These are phyloP conservation scores for Penicillium malachiteum DNA, from an alignment of 495 filamentous ascomycete genomes.

Conservation along the genomic window DNA sequence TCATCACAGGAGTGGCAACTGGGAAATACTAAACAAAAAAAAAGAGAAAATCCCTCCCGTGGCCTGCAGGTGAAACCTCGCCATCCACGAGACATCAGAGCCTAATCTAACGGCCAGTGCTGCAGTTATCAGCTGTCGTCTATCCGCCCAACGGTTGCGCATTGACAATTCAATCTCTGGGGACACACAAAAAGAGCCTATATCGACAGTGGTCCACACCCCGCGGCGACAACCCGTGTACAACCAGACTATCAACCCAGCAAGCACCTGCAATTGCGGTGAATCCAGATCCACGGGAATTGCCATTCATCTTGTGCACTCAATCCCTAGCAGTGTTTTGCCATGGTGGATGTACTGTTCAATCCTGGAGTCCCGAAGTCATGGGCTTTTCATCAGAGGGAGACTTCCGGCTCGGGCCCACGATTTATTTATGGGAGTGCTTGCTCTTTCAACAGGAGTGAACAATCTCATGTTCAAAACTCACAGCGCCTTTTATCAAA, in stretches of 20 bases:
- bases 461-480: neutral
- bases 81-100: constrained; percentile 21
- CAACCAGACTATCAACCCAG: constrained; percentile 12
- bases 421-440: constrained; percentile 4
- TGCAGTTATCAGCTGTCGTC: constrained; percentile 31
- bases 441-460: neutral
- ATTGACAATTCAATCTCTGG: constrained; percentile 10
- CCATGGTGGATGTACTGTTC: constrained; percentile 20
- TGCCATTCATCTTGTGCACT: neutral
- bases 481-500: neutral
- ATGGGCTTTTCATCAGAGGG: constrained; percentile 12
- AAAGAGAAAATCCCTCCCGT: neutral
- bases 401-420: neutral
- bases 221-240: constrained; percentile 32
- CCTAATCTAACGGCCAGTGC: constrained; percentile 18
- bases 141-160: constrained; percentile 16
- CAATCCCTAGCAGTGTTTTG: neutral
- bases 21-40: neutral
- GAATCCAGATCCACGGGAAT: constrained; percentile 8
- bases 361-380: constrained; percentile 9
- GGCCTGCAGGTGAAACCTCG: constrained; percentile 22
- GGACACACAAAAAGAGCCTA: constrained; percentile 11
- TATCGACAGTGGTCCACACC: constrained; percentile 23
- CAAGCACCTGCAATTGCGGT: constrained; percentile 21
- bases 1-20: neutral